Evolutionary conservation across 176 grass and related monocot genomes (phyloP).

Genomic region (Oryza glumipatula): DNA sequence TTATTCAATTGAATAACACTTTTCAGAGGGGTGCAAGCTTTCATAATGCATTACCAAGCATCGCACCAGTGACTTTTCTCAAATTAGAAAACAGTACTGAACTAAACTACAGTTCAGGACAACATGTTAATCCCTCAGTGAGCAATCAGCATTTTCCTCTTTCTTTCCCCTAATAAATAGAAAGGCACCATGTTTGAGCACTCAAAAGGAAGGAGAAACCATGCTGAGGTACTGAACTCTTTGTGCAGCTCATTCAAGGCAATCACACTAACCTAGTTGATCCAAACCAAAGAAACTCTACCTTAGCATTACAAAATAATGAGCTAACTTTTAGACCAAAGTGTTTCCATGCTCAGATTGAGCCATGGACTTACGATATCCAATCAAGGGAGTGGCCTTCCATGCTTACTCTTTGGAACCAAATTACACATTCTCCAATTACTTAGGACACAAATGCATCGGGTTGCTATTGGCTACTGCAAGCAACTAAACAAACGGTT

Average conservation of each 20-base stretch:
- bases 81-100: no score
- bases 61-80: no score
- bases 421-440: constrained; percentile 1
- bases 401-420: neutral
- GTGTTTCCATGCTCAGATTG: neutral
- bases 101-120: neutral
- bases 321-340: neutral
- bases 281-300: neutral
- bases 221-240: neutral
- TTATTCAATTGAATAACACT: neutral
- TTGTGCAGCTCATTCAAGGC: neutral
- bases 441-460: constrained; percentile 7
- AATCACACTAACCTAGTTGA: neutral
- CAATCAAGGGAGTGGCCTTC: neutral
- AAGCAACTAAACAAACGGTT: neutral
- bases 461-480: neutral
- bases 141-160: neutral
- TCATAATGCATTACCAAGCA: neutral
- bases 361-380: neutral
- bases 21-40: neutral
- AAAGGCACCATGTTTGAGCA: neutral
- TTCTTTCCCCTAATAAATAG: neutral
- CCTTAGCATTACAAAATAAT: neutral
- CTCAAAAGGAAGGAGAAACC: neutral
- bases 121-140: neutral